Evolutionary conservation across 2,329 filamentous ascomycete species (phyloP).

Genomic region (Epichloe bromicola): DNA sequence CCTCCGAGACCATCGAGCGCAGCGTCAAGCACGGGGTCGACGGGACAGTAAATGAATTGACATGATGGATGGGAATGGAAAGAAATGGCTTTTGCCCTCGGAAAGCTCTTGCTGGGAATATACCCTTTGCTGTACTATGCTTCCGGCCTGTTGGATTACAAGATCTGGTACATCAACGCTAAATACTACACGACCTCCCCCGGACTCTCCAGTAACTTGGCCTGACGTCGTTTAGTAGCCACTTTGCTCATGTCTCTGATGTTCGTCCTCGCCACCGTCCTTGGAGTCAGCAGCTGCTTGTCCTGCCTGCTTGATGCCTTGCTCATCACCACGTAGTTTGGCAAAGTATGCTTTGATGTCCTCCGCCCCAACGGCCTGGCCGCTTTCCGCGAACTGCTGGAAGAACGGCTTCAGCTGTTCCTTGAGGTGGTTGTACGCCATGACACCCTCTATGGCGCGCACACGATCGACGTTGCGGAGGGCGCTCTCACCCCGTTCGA

Average conservation of each 20-base stretch:
- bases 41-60: conserved; percentile 17
- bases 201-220: too few relatives aligned
- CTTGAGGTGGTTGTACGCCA: conserved; percentile 95
- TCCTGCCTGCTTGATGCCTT: conserved; percentile 53
- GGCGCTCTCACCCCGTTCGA: conserved; percentile 85
- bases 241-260: conserved; percentile 36
- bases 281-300: conserved; percentile 31
- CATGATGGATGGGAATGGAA: neutral
- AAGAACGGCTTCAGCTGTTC: conserved; percentile 94
- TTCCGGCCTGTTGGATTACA: too few relatives aligned
- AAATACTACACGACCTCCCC: too few relatives aligned
- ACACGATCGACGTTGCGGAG: conserved; percentile 88
- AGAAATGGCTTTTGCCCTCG: too few relatives aligned
- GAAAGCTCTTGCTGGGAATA: too few relatives aligned
- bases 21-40: conserved; percentile 30
- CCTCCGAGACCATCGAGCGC: conserved; percentile 25
- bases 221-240: conserved; percentile 27
- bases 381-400: conserved; percentile 85
- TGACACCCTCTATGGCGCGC: conserved; percentile 85
- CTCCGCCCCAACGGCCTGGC: conserved; percentile 77
- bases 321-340: conserved; percentile 77
- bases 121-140: too few relatives aligned
- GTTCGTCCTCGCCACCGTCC: conserved; percentile 18
- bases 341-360: conserved; percentile 97
- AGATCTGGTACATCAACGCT: too few relatives aligned